Base-by-base conservation (phyloP, 345 rosid species). In the Orychophragmus violaceus region DNA sequence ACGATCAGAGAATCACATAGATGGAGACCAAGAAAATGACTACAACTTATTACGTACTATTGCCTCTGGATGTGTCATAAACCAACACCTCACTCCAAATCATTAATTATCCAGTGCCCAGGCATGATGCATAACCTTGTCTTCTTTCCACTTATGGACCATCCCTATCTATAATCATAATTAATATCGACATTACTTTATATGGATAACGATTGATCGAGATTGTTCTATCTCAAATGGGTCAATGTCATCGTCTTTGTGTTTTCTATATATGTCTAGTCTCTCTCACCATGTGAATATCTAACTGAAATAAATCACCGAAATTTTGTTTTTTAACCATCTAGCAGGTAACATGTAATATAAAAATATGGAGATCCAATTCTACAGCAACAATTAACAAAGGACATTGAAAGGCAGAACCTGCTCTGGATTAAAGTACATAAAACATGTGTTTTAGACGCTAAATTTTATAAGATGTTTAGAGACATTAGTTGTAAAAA, bases 221-320 rank as follows among this genome's bases (percentile, higher is more conserved):
- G 71, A 65, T 23, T 65, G 45, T 11, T 65, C 46, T 58, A 56
- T 72, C 28, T 46, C 30, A 55, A 46, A 46, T 2, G 64, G 44
- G 71, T 65, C 71, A 72, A 49, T 58, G 61, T 29, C 76, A 64
- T 50, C 61, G 18, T 58, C 71, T 64, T 71, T n/a, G n/a, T n/a
- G 51, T 63, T 65, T 64, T 57, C 24, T 39, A 28, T 58, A 36
- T 28, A 30, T 51, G 8, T 14, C 28, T 12, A 45, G 70, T 64
- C 71, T 46, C 48, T 57, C 35, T 71, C 75, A 48, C 61, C 70
- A 72, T 65, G 54, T 22, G 28, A 72, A 60, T 65, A 37, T 30
- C 29, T 19, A 32, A 55, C 54, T 42, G 55, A 28, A 16, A 54
- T 46, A 62, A 45, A 41, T 6, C 39, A 23, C 5, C 21, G 10